A percentile compares a stretch with the other conserved stretches of the same genome.
These are phyloP conservation scores for Vanderwaltozyma polyspora DNA, from an alignment of 805 yeast genomes.

Conservation along the genomic window DNA sequence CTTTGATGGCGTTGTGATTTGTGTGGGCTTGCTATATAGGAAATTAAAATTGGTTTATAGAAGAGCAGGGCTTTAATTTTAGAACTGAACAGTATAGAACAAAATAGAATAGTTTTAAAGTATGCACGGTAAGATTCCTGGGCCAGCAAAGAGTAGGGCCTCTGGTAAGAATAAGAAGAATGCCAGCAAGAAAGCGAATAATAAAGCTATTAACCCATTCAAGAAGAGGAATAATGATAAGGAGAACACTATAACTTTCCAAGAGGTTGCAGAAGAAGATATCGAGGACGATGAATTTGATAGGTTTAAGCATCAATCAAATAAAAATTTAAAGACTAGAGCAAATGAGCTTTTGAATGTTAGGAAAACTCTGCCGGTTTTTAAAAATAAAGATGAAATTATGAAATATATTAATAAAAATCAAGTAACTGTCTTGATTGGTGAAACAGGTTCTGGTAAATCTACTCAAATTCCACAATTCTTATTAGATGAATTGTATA, in stretches of 20 bases:
- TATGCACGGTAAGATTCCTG: no score
- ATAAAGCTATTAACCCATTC: conserved; percentile 12
- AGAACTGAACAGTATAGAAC: no score
- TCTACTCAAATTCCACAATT: conserved; percentile 96
- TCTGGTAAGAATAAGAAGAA: no score
- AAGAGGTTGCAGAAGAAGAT: conserved; percentile 24
- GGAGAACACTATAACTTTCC: conserved; percentile 27
- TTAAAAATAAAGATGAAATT: conserved; percentile 54
- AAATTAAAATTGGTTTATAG: no score
- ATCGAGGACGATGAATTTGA: conserved; percentile 11
- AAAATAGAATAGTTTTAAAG: no score
- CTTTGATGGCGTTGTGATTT: no score
- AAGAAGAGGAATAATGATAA: conserved; percentile 4
- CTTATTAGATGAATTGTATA: conserved; percentile 36
- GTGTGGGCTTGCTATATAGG: no score
- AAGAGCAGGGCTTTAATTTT: no score
- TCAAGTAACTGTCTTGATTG: conserved; percentile 72
- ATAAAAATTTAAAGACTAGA: conserved; percentile 26
- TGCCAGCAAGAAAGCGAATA: no score
- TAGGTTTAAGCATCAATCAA: conserved; percentile 6
- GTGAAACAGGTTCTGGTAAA: conserved; percentile 97
- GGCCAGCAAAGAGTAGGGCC: no score
- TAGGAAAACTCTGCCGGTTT: conserved; percentile 63
- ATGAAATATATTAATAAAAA: conserved; percentile 41
- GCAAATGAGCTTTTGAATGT: conserved; percentile 37